Evolutionary conservation across 306 rosid species (phyloP), one percentile per base, ranked within the genome.

Genomic region (Cucurbita pepo): DNA sequence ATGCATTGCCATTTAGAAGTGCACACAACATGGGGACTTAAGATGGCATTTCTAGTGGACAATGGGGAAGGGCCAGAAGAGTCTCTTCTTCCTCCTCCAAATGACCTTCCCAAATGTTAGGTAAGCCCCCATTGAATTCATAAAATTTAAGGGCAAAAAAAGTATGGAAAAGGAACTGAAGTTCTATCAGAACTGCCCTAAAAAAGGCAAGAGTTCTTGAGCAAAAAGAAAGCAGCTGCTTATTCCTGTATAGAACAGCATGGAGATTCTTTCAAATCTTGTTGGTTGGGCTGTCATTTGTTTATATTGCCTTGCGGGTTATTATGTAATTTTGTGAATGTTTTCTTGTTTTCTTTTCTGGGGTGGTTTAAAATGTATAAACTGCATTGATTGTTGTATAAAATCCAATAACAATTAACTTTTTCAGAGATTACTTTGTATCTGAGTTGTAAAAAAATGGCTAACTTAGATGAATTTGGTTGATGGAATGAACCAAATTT

Each of bases 11-110:
- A 88, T 70, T 80, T 88, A 77, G 97, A 91, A 80, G 70, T 87
- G 69, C 97, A 92, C 77, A 92, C 97, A n/a, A 91, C 90, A 56
- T 87, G 95, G 92, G 92, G 97, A 65, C 62, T 91, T 13, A 91
- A 91, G 85, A 91, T 88, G 97, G 96, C 96, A 77, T 91, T 91
- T 70, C 72, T 91, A 64, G 97, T 91, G 75, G 91, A 91, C 78
- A 85, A 88, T 82, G 96, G 91, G n/a, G 70, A 85, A 78, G 96
- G 92, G 52, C 88, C 91, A 45, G 81, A 84, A 57, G 86, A 91
- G 67, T 85, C 92, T 74, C 34, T 91, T 71, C 59, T 87, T 40
- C 97, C 97, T 41, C 97, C 92, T 57, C 95, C 97, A 38, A 66
- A 63, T 60, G 96, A 89, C 61, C 80, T 88, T 69, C 96, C 97